Base-by-base conservation (phyloP, 2,329 filamentous ascomycete genomes). In the Phaeophleospora eucalypticola region DNA sequence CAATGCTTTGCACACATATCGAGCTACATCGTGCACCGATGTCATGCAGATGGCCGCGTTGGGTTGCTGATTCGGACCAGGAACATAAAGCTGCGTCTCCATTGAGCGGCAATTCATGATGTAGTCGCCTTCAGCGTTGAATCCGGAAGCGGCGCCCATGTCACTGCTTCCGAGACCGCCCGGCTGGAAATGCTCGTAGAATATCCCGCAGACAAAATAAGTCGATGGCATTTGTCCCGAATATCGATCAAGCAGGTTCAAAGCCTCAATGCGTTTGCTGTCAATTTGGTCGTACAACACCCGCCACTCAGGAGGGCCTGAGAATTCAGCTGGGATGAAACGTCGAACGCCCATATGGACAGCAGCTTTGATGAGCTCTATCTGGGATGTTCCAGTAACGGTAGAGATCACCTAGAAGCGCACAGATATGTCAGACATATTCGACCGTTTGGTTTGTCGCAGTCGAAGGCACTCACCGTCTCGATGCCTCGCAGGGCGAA, bases 301-400 rank as follows among this genome's bases (percentile, higher is more conserved):
- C 40, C 84, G 74, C 36, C 77, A 72, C 15, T 68, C 66, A 14
- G 85, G 71, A 24, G 72, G 71, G 1, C 86, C 86, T 68, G 88
- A 84, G 57, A 89, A 89, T 58, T 89, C 86, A 4, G 85, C 84
- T 1, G 86, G 85, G 3, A 87, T 81, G 59, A 89, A 89, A 29
- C 80, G 76, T 14, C 78, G 76, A 1, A 89, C 85, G 15, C 79
- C 74, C 15, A 77, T 79, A 41, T 75, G 71, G 14, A 82, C 78
- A 1, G 86, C 84, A 1, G 86, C 85, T 56, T 85, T 80, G 64
- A 89, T 88, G 24, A 89, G 76, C 51, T 80, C 80, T 36, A 88
- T 73, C 62, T 89, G 86, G 21, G 82, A 73, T 15, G 68, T 69
- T 3, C 83, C 84, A 2, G 78, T 78, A 40, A 89, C 80, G 1